These are phyloP conservation scores for Lenzites betulinus DNA, from an alignment of 768 basidiomycete genomes.

Conservation along the genomic window DNA sequence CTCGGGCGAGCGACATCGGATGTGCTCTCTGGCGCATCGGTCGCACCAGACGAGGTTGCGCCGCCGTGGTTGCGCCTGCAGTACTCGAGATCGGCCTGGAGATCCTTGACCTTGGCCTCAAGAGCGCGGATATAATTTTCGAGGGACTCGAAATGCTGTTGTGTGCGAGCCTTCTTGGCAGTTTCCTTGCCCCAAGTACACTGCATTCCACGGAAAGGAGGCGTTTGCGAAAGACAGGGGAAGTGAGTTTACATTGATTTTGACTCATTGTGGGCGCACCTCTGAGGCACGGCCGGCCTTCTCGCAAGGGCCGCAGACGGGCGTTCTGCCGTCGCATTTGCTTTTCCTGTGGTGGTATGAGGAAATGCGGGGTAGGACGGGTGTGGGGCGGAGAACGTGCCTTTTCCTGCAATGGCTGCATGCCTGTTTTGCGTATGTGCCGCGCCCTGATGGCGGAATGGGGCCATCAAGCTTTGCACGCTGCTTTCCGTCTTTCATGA, in stretches of 20 bases:
- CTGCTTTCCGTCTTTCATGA: constrained; percentile 29
- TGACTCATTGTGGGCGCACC: constrained; percentile 21
- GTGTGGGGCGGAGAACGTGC: constrained; percentile 15
- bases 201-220: no score
- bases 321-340: constrained; percentile 36
- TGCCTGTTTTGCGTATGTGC: constrained; percentile 36
- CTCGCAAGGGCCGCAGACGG: constrained; percentile 34
- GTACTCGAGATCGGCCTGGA: constrained; percentile 28
- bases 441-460: constrained; percentile 26
- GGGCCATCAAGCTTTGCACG: constrained; percentile 22
- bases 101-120: constrained; percentile 30
- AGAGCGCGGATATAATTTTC: constrained; percentile 31
- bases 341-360: constrained; percentile 29
- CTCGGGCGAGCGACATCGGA: constrained; percentile 17
- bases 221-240: no score
- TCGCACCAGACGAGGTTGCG: constrained; percentile 13
- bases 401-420: constrained; percentile 36
- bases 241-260: no score
- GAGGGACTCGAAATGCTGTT: constrained; percentile 37
- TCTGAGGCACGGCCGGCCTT: constrained; percentile 29
- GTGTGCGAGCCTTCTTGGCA: constrained; percentile 35
- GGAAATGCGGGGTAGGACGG: neutral
- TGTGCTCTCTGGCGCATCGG: constrained; percentile 14
- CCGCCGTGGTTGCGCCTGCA: constrained; percentile 15
- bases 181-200: constrained; percentile 38